phyloP scores from a whole-genome alignment of 495 filamentous ascomycete genomes.

The Hypoxylon rickii region DNA sequence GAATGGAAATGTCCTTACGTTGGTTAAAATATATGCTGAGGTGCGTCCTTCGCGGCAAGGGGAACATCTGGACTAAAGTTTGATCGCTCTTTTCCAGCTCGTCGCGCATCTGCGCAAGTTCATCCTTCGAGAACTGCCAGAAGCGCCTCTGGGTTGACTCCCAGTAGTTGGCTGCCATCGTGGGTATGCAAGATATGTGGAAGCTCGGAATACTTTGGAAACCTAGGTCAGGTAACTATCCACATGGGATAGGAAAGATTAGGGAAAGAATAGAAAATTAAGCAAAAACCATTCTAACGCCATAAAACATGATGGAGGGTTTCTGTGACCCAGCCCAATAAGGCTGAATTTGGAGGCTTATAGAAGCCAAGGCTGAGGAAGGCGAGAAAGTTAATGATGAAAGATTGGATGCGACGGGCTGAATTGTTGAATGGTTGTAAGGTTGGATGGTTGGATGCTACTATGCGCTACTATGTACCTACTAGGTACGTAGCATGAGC shows the following conservation, averaged over 20 bases:
- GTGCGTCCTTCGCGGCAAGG: constrained; percentile 78
- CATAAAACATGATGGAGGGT: constrained; percentile 10
- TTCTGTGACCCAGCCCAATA: constrained; percentile 15
- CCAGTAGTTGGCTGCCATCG: constrained; percentile 97
- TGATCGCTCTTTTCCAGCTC: constrained; percentile 74
- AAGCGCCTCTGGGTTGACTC: constrained; percentile 84
- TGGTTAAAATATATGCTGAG: constrained; percentile 92
- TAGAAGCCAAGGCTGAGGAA: constrained; percentile 25
- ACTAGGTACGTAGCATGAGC: not conserved
- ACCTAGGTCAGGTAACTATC: not conserved
- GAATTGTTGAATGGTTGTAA: not conserved
- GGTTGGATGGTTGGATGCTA: not conserved
- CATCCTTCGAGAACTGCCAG: constrained; percentile 87
- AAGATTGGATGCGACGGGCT: not conserved
- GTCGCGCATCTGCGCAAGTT: constrained; percentile 72
- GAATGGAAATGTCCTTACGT: no score
- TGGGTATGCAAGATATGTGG: constrained; percentile 3
- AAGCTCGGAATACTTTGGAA: constrained; percentile 6
- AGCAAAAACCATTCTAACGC: no score
- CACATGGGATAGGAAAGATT: not conserved
- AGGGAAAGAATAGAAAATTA: no score
- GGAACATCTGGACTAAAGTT: constrained; percentile 71
- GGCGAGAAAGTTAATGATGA: no score
- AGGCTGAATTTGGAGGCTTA: constrained; percentile 23
- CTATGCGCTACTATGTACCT: not conserved